These are phyloP conservation scores for Erucastrum elatum DNA, from an alignment of 345 rosid genomes.

Conservation along the genomic window DNA sequence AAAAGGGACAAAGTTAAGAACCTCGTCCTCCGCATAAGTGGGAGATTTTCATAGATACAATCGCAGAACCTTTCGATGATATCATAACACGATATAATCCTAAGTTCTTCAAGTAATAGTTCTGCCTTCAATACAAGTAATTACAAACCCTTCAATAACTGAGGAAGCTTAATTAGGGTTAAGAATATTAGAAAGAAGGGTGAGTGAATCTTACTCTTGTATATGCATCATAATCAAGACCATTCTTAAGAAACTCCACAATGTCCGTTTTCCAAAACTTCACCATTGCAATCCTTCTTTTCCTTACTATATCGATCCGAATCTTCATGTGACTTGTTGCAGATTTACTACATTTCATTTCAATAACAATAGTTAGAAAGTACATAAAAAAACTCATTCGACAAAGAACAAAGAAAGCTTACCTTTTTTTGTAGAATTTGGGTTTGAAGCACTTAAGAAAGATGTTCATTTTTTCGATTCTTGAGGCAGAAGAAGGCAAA, in stretches of 20 bases:
- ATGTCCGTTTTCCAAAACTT: conserved; percentile 66
- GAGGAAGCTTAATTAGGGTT: neutral
- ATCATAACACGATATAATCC: conserved; percentile 55
- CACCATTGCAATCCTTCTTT: conserved; percentile 55
- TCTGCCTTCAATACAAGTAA: conserved; percentile 55
- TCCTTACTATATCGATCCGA: conserved; percentile 58
- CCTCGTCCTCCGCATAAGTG: conserved; percentile 64
- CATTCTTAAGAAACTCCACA: conserved; percentile 63
- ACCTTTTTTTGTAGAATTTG: conserved; percentile 44
- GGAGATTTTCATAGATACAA: conserved; percentile 49
- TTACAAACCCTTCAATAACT: neutral
- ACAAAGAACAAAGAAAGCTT: neutral
- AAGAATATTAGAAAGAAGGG: neutral
- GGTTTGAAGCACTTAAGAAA: conserved; percentile 37
- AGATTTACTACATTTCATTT: conserved; percentile 54
- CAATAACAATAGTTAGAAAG: neutral
- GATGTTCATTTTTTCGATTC: conserved; percentile 24
- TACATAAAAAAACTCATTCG: neutral
- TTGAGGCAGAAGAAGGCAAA: neutral
- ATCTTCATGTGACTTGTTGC: conserved; percentile 53
- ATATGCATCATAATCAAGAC: conserved; percentile 62
- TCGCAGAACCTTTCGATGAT: conserved; percentile 56
- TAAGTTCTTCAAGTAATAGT: conserved; percentile 63
- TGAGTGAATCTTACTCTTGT: conserved; percentile 54
- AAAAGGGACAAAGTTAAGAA: neutral